Conservation (phyloP, 2,329 filamentous ascomycete genomes). For the Cladophialophora chaetospira region DNA sequence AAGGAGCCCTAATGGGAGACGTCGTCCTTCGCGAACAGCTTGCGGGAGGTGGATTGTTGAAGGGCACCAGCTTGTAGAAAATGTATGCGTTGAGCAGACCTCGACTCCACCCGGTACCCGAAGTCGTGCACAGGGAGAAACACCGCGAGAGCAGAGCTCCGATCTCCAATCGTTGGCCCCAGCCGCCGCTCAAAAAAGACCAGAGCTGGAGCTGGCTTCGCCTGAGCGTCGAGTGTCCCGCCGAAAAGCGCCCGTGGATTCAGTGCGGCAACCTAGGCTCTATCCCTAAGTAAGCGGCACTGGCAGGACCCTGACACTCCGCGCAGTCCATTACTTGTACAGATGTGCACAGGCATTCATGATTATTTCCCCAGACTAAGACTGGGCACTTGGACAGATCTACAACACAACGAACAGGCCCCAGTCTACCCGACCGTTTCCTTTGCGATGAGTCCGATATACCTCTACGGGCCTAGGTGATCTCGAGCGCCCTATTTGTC, state of each 20-base stretch:
- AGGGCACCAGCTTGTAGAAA: slow-evolving; percentile 24
- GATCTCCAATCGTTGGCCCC: not conserved
- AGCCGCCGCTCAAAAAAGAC: not conserved
- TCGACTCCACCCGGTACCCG: slow-evolving; percentile 13
- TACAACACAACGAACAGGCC: not conserved
- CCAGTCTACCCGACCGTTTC: not conserved
- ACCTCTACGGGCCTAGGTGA: slow-evolving; percentile 4
- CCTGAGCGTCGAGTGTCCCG: not conserved
- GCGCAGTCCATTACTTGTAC: slow-evolving; percentile 4
- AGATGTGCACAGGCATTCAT: slow-evolving; percentile 8
- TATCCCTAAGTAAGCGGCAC: too few relatives aligned
- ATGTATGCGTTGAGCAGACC: slow-evolving; percentile 22
- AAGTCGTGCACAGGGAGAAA: slow-evolving; percentile 6
- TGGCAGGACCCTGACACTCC: too few relatives aligned
- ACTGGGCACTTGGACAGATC: not conserved
- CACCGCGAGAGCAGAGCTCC: slow-evolving; percentile 5
- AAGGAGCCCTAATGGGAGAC: slow-evolving; percentile 17
- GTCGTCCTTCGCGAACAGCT: slow-evolving; percentile 8
- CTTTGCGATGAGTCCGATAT: slow-evolving; percentile 20
- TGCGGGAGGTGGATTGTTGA: slow-evolving; percentile 17
- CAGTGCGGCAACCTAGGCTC: not conserved
- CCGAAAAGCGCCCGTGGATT: not conserved
- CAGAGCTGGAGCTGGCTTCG: slow-evolving; percentile 1
- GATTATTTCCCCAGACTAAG: slow-evolving; percentile 6
- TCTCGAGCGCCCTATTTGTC: slow-evolving; percentile 10